Conservation (phyloP, 805 yeast genomes). For the Myxozyma kluyveri region DNA sequence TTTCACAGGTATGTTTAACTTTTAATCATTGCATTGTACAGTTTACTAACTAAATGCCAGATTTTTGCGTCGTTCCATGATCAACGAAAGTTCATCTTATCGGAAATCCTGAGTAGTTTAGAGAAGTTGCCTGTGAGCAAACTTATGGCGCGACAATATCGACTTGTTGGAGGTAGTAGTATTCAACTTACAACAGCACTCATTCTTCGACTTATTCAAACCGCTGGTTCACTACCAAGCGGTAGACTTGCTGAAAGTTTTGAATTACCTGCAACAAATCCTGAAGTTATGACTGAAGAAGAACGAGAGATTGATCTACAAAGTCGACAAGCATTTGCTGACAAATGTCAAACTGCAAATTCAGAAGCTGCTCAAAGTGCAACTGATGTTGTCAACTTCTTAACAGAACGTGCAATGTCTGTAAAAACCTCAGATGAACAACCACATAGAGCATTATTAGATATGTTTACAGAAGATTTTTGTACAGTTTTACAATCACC, state of each 20-base stretch:
- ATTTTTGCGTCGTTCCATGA: conserved; percentile 38
- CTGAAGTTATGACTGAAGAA: conserved; percentile 12
- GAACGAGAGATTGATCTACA: conserved; percentile 1
- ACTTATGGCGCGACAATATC: conserved; percentile 44
- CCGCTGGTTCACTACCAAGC: conserved; percentile 35
- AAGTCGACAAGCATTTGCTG: conserved; percentile 11
- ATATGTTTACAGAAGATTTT: conserved; percentile 57
- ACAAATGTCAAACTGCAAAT: conserved; percentile 15
- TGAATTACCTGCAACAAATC: neutral
- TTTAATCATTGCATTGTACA: neutral
- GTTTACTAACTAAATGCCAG: neutral
- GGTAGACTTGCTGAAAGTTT: neutral
- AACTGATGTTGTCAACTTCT: conserved; percentile 27
- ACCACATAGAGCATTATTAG: conserved; percentile 41
- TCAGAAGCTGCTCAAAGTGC: conserved; percentile 26
- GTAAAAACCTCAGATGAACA: conserved; percentile 28
- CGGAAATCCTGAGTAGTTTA: conserved; percentile 55
- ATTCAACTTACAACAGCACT: conserved; percentile 52
- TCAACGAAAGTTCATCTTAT: conserved; percentile 60
- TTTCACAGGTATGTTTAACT: conserved; percentile 16
- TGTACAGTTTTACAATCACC: conserved; percentile 50
- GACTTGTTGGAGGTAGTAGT: conserved; percentile 45
- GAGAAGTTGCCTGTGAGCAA: conserved; percentile 51
- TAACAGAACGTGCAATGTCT: conserved; percentile 30
- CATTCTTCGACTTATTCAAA: conserved; percentile 46